These are phyloP conservation scores for Closterium sp. DNA, from an alignment of 139 green algal genomes.

Conservation along the genomic window DNA sequence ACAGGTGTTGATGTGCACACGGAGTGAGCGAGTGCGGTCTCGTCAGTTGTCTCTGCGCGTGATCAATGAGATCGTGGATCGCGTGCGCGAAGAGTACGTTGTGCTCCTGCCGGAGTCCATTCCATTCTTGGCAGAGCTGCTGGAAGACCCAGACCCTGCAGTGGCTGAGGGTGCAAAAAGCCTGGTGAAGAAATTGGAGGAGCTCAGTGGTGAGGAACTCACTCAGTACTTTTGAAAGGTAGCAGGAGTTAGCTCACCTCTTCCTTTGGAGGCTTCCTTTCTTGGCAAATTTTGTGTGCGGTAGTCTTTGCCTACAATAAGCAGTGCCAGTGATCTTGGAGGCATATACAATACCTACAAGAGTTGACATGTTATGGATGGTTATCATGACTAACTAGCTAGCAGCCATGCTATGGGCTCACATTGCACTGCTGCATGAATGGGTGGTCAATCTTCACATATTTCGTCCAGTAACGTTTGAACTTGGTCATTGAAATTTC, in stretches of 20 bases:
- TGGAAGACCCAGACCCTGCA: constrained; percentile 77
- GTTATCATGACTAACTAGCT: not conserved
- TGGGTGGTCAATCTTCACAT: constrained; percentile 27
- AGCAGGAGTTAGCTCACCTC: no score
- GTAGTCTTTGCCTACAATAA: no score
- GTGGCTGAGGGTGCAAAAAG: constrained; percentile 64
- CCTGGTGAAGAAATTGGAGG: constrained; percentile 73
- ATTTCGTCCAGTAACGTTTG: constrained; percentile 45
- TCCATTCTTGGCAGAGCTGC: constrained; percentile 84
- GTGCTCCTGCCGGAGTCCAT: constrained; percentile 74
- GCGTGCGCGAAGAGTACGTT: constrained; percentile 84
- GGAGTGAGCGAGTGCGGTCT: constrained; percentile 18
- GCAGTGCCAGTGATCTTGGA: no score
- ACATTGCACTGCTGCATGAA: constrained; percentile 52
- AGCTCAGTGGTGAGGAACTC: constrained; percentile 78
- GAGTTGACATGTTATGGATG: not conserved
- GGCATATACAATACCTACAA: not conserved
- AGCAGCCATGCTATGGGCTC: not conserved
- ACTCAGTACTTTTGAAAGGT: constrained; percentile 65
- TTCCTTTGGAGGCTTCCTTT: no score
- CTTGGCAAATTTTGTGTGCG: no score
- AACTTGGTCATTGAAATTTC: constrained; percentile 47
- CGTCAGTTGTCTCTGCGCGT: constrained; percentile 1
- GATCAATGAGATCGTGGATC: constrained; percentile 31
- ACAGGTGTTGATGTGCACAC: constrained; percentile 44